These are phyloP conservation scores for Mikania micrantha DNA, from an alignment of 129 eudicot genomes.

Conservation along the genomic window DNA sequence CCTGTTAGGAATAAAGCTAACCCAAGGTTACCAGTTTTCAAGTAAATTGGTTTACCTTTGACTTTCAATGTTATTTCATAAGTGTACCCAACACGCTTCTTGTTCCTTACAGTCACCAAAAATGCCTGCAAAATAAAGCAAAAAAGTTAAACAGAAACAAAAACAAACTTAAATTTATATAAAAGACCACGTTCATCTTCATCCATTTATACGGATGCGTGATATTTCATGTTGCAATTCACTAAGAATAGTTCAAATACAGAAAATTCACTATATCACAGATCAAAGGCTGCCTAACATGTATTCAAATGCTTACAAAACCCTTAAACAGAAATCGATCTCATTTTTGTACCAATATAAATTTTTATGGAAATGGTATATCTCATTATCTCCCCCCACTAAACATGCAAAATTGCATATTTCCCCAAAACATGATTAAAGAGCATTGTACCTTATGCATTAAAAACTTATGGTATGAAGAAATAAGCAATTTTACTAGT, in stretches of 20 bases:
- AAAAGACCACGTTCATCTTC: neutral
- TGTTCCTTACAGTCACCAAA: conserved; percentile 84
- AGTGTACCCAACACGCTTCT: conserved; percentile 92
- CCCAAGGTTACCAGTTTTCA: neutral
- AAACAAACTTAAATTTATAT: neutral
- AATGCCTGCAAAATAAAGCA: conserved; percentile 57
- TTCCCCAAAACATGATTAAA: no score
- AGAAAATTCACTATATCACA: neutral
- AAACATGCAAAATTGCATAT: no score
- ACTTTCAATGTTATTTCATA: conserved; percentile 76
- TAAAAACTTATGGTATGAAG: no score
- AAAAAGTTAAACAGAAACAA: neutral
- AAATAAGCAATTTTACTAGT: no score
- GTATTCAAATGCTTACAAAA: neutral
- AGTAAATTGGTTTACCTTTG: conserved; percentile 42
- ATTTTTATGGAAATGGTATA: no score
- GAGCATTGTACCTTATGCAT: no score
- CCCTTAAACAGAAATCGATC: neutral
- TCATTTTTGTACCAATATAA: neutral
- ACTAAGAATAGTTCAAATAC: neutral
- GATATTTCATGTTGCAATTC: neutral
- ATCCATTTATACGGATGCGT: neutral
- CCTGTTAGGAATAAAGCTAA: neutral
- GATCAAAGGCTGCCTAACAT: no score
- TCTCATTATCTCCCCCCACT: no score